Base-by-base conservation (phyloP, 2,329 filamentous ascomycete genomes). In the Biscogniauxia marginata region DNA sequence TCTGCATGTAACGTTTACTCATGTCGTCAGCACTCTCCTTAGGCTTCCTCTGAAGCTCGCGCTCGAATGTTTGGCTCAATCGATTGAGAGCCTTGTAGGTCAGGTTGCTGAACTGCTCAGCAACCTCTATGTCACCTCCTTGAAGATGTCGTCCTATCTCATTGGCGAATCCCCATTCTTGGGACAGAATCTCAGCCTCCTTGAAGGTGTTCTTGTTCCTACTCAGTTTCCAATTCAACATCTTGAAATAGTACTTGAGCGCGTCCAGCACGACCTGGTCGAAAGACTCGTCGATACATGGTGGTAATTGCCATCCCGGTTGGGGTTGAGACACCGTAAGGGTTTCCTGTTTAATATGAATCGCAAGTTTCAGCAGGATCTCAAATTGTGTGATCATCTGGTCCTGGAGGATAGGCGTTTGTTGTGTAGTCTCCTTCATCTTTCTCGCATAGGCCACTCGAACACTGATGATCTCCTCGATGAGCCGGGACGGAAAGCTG, bases 161-260 rank as follows among this genome's bases (percentile, higher is more conserved):
- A 68, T 98, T 98, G 52, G 90, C 96, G 68, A 98, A 98, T 55
- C 92, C 91, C 95, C 95, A 99, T 74, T 99, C 95, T 67, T 96
- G 92, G 70, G 97, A 96, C 49, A 99, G 77, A 62, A 99, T 89
- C 78, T 99, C 95, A 6, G 95, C 95, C 73, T 99, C 95, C 71
- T 98, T 98, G 82, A 99, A 99, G 0, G 93, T 97, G 75, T 98
- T 99, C 73, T 97, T 98, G 78, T 98, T 98, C 54, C 92, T 91
- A 65, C 90, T 93, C 52, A 99, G 79, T 73, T 98, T 98, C 91
- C 93, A 98, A 70, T 98, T 97, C 46, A 99, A 80, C 84, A 99
- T 93, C 72, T 93, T 95, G 81, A 99, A 99, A 75, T 99, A 99
- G 73, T 96, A 98, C 71, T 93, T 96, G 65, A 99, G 79, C 0